Evolutionary conservation across 257 asterid species (phyloP), one percentile per base, ranked within the genome.

Genomic region (Nicotiana tomentosiformis): DNA sequence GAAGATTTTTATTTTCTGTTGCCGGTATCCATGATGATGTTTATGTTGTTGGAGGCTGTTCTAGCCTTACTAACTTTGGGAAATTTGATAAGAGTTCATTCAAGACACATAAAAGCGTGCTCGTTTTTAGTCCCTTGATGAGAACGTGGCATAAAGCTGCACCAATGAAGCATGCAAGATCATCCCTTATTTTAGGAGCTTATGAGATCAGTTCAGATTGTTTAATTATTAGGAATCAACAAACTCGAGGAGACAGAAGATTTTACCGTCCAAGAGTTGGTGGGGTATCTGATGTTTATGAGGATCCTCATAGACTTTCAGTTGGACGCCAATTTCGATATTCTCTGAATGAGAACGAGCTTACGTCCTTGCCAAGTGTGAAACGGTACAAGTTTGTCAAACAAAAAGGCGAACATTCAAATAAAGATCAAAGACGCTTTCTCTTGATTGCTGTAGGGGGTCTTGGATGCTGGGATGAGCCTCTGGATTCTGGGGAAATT

Each of bases 231-330:
- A 94, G 85, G 89, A 90, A 84, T 66, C 98, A 90, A 80, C 94
- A 90, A 82, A 90, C 67, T 66, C 91, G 93, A 57, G 65, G 88
- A 0, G 98, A 94, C 11, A 90, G 86, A 77, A 92, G 92, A 7
- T 87, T 89, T 37, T 83, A 88, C 85, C 83, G 97, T 80, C 64
- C 97, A 17, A 88, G 95, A 83, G 82, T 89, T 62, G 98, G 93
- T 51, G 98, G 97, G 11, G 91, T 83, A 9, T 91, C 95, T 3
- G 97, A 96, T 82, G 98, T 96, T 49, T 96, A 96, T 9, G 98
- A 96, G 87, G 99, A 96, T 87, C 99, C 99, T 62, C 99, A 96
- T 84, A 88, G 99, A 64, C 97, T 93, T 5, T 96, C 98, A 0
- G 92, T 94, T 11, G 86, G 98, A 82, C 93, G 98, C 32, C 97